phyloP scores from a whole-genome alignment of 495 filamentous ascomycete genomes.

The Oleoguttula mirabilis region DNA sequence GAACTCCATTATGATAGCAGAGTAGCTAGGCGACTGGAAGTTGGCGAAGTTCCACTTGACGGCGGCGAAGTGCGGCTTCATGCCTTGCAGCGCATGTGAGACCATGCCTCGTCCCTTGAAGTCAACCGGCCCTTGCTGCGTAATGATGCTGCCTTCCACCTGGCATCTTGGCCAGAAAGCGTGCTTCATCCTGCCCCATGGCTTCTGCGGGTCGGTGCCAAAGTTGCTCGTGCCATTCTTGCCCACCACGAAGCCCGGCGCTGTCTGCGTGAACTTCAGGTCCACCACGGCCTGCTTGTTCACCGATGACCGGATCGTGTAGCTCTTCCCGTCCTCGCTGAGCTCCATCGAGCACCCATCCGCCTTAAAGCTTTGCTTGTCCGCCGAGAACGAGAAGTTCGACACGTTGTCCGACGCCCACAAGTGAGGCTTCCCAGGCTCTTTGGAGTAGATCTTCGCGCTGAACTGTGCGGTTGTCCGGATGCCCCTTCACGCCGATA shows the following conservation, averaged over 20 bases:
- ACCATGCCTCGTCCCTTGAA: slow-evolving; percentile 69
- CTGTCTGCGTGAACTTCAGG: slow-evolving; percentile 57
- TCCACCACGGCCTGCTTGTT: slow-evolving; percentile 70
- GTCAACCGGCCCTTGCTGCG: slow-evolving; percentile 69
- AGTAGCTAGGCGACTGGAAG: slow-evolving; percentile 78
- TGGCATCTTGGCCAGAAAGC: slow-evolving; percentile 81
- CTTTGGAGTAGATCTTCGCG: slow-evolving; percentile 63
- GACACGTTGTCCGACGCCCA: slow-evolving; percentile 69
- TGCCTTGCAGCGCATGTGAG: slow-evolving; percentile 78
- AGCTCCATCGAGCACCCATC: slow-evolving; percentile 71
- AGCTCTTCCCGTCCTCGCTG: slow-evolving; percentile 68
- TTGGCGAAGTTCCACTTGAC: slow-evolving; percentile 86
- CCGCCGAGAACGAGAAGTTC: slow-evolving; percentile 72
- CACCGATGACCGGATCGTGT: slow-evolving; percentile 72
- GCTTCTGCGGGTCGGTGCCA: slow-evolving; percentile 69
- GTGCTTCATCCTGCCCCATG: slow-evolving; percentile 89
- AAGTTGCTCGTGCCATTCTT: slow-evolving; percentile 75
- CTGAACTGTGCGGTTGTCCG: slow-evolving; percentile 85
- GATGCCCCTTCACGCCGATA: slow-evolving; percentile 55
- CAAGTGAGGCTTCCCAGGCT: slow-evolving; percentile 50
- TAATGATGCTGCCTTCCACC: slow-evolving; percentile 72
- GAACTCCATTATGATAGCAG: slow-evolving; percentile 89
- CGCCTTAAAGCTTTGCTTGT: slow-evolving; percentile 70
- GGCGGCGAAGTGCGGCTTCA: slow-evolving; percentile 98
- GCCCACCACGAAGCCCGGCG: slow-evolving; percentile 77